Evolutionary conservation across 2,329 filamentous ascomycete species (phyloP), one percentile per base, ranked within the genome.

Genomic region (Epichloe coenophiala): DNA sequence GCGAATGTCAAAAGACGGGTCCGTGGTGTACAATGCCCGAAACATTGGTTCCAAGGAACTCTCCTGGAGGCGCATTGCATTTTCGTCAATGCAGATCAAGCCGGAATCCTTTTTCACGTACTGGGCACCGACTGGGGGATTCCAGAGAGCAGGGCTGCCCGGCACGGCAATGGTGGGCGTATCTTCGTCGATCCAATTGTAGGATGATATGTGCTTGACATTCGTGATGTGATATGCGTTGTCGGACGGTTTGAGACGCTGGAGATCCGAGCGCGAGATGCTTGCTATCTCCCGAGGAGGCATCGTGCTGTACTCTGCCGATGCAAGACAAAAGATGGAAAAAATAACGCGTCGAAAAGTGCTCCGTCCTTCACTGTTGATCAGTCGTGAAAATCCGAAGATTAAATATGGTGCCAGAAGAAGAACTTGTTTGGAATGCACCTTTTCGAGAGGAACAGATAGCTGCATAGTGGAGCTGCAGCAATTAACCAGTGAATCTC

Each of bases 1-100:
- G 23, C 55, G 31, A 15, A 74, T 58, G 48, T 73, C 62, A 45
- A 70, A 71, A 0, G 59, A 59, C 11, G 71, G 69, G 21, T 71
- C 44, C 6, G 57, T 56, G 31, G 62, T 55, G 53, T 65, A 70
- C 4, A 75, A 52, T 0, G 71, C 62, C 39, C 71, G 70, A 51
- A 75, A 75, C 0, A 75, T 60, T 0, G 71, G 70, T 53, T 75
- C 71, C 4, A 76, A 59, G 0, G 72, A 72, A 46, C 62, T 67
- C 0, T 63, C 57, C 1, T 70, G 70, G 49, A 69, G 61, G 38
- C 69, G 68, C 42, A 67, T 68, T 3, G 69, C 68, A 59, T 75
- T 75, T 51, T 74, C 67, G 27, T 63, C 63, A 50, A 70, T 68
- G 56, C 69, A 73, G n/a, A 68, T 31, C 3, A 63, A 55, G 6